Percentiles rank a stretch among this genome's conserved stretches.
Conservation (phyloP, 225 moss, liverwort and hornwort species). For the Sphagnum contortum region DNA sequence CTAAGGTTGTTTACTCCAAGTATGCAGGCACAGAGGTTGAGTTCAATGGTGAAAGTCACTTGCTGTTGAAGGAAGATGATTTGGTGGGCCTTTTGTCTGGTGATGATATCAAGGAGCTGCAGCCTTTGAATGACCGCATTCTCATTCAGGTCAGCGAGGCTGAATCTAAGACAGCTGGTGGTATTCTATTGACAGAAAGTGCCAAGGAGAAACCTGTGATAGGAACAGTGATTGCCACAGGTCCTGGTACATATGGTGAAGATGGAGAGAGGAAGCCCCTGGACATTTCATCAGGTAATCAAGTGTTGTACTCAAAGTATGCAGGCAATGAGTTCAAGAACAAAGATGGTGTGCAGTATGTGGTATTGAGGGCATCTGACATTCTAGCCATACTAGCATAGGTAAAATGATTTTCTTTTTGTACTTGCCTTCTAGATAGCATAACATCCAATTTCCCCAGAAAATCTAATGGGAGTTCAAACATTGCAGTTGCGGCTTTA, state of each 20-base stretch:
- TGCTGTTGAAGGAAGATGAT: slow-evolving; percentile 87
- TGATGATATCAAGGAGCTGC: slow-evolving; percentile 77
- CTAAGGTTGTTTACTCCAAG: slow-evolving; percentile 80
- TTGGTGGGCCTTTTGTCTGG: slow-evolving; percentile 62
- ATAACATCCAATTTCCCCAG: no score
- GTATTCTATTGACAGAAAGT: slow-evolving; percentile 86
- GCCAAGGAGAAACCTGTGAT: slow-evolving; percentile 96
- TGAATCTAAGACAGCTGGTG: slow-evolving; percentile 80
- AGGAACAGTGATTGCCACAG: slow-evolving; percentile 67
- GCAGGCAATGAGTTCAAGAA: slow-evolving; percentile 94
- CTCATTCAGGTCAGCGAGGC: slow-evolving; percentile 66
- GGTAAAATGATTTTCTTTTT: no score
- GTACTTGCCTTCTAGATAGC: no score
- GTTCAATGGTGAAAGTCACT: slow-evolving; percentile 67
- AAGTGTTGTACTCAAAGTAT: slow-evolving; percentile 88
- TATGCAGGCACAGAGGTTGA: slow-evolving; percentile 95
- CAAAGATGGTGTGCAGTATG: slow-evolving; percentile 69
- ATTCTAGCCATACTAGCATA: slow-evolving; percentile 78
- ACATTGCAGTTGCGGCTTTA: no score
- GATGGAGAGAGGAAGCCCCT: slow-evolving; percentile 76
- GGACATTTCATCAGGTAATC: slow-evolving; percentile 60
- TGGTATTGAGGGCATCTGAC: slow-evolving; percentile 71
- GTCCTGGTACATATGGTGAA: slow-evolving; percentile 67
- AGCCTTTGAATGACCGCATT: slow-evolving; percentile 81
- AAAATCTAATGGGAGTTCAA: no score